Evolutionary conservation across 768 basidiomycete genomes (phyloP), one percentile per base, ranked within the genome.

Genomic region (Amanita molliuscula): DNA sequence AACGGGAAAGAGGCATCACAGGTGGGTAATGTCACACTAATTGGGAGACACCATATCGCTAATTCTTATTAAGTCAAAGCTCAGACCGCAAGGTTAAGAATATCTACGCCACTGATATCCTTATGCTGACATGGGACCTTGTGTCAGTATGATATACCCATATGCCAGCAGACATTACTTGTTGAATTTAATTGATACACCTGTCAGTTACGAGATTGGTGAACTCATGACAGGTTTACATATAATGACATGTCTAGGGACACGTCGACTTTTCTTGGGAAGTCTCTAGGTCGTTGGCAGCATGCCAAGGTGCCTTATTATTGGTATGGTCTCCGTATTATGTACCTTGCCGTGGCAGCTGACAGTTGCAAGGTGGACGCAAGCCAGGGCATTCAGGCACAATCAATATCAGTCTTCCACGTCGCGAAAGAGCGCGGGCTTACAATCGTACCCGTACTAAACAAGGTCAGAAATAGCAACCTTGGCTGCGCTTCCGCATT

Each of bases 191-290:
- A 92, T 99, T 58, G 96, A 99, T 65, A 99, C 96, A 0, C 95
- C 95, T 41, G 90, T 87, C 58, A 48, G 74, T 37, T 43, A 9
- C 21, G 29, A 40, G 18, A 38, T 44, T 33, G 44, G 35, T n/a
- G 33, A 20, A n/a, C 23, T 34, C 47, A 15, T 31, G 7, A 26
- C 28, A 23, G 40, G 43, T 33, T 44, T 48, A 29, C 38, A 25
- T 48, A 29, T 41, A 25, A 42, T 34, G 21, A 9, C 21, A 50
- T 51, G 11, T 45, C 29, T 55, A 88, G 79, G 94, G 96, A 1
- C 96, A 99, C 67, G 96, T 97, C 33, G 96, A 99, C 69, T 99
- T 99, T 66, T 79, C 90, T 51, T 96, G 92, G 82, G 95, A 98
- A 65, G 91, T 99, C 29, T 86, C 91, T 13, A 79, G 96, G 43